Percentiles rank a stretch among this genome's conserved stretches.
These are phyloP conservation scores for Cardamine chenopodiifolia DNA, from an alignment of 345 rosid species.

Conservation along the genomic window DNA sequence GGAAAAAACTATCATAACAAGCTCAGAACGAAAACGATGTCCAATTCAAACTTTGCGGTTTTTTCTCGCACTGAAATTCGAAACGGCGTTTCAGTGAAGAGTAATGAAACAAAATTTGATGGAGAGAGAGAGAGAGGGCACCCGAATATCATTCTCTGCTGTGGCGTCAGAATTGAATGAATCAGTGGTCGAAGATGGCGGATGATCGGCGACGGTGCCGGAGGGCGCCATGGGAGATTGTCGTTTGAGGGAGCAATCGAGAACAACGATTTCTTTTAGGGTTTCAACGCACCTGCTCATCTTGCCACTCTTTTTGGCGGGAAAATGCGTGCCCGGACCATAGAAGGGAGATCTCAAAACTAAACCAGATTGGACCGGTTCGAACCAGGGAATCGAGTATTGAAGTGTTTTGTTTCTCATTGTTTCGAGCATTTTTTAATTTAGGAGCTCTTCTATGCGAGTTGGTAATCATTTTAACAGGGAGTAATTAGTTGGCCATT, in stretches of 20 bases:
- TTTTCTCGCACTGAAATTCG: not conserved
- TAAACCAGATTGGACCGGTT: constrained; percentile 18
- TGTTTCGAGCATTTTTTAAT: not conserved
- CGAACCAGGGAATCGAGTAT: not conserved
- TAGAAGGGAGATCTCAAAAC: not conserved
- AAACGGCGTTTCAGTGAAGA: not conserved
- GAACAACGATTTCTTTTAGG: constrained; percentile 22
- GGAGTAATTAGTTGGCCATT: constrained; percentile 30
- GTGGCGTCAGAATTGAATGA: constrained; percentile 32
- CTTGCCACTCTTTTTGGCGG: constrained; percentile 52
- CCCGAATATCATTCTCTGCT: constrained; percentile 61
- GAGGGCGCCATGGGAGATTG: constrained; percentile 47
- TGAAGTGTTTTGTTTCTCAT: not conserved
- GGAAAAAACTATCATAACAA: not conserved
- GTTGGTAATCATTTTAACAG: constrained; percentile 16
- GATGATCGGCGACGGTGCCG: constrained; percentile 42
- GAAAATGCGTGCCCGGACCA: constrained; percentile 38
- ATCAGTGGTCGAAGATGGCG: constrained; percentile 37
- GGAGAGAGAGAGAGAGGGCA: constrained; percentile 16
- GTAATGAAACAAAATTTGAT: not conserved
- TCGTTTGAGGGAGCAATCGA: constrained; percentile 19
- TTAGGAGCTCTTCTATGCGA: not conserved
- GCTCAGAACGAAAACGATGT: not conserved
- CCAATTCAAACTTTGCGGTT: not conserved
- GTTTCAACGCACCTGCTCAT: constrained; percentile 28